These are phyloP conservation scores for Sclerotinia glacialis DNA, from an alignment of 2,329 filamentous ascomycete species.

Conservation along the genomic window DNA sequence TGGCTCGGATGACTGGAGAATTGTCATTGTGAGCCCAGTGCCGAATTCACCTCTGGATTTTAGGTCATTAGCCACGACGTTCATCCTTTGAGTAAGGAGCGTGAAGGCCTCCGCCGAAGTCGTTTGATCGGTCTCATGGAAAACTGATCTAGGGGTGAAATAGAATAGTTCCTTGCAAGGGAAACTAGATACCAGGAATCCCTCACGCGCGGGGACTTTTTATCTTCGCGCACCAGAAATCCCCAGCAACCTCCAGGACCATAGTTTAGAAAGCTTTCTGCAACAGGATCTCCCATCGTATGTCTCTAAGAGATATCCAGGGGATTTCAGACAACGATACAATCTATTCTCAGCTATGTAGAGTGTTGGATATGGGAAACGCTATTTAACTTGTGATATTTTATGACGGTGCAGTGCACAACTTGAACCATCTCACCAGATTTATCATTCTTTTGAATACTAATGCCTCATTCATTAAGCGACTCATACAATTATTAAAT, in stretches of 20 bases:
- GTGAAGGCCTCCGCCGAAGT: too few relatives aligned
- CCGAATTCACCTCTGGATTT: neutral
- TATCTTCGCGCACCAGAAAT: neutral
- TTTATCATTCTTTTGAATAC: too few relatives aligned
- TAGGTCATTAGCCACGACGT: neutral
- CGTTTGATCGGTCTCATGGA: neutral
- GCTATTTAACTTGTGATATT: neutral
- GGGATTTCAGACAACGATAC: constrained; percentile 1
- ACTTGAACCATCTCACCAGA: neutral
- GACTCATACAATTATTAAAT: neutral
- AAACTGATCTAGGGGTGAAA: neutral
- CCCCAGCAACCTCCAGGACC: neutral
- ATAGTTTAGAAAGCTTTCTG: neutral
- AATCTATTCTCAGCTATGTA: too few relatives aligned
- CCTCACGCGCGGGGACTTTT: neutral
- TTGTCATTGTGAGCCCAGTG: neutral
- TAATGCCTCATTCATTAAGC: neutral
- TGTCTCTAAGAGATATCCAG: neutral
- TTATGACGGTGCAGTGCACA: neutral
- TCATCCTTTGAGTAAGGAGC: neutral
- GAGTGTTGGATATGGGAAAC: too few relatives aligned
- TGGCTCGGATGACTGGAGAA: neutral
- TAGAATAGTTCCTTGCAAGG: neutral
- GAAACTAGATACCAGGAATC: neutral
- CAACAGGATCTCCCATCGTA: neutral